These are phyloP conservation scores for Condylostoma magnum DNA, from an alignment of 169 alveolate species.

Conservation along the genomic window DNA sequence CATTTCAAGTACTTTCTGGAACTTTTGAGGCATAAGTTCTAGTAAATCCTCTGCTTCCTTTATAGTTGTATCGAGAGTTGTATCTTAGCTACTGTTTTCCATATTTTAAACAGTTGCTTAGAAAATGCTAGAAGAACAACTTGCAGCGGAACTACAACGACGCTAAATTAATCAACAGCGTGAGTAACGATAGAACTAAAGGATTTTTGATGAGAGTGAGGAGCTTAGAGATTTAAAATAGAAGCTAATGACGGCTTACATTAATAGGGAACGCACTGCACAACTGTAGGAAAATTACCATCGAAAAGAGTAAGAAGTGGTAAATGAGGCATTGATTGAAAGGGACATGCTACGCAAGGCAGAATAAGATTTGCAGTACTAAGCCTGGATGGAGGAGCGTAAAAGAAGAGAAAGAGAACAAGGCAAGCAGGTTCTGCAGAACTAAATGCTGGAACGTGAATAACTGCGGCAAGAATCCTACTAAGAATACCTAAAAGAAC, in stretches of 20 bases:
- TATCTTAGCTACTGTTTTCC: no score
- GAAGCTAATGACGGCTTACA: conserved; percentile 49
- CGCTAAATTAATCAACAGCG: neutral
- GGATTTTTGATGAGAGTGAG: conserved; percentile 28
- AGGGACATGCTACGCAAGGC: conserved; percentile 14
- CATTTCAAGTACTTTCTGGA: no score
- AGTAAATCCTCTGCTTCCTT: no score
- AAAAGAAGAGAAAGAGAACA: neutral
- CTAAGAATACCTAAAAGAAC: conserved; percentile 57
- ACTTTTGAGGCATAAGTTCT: no score
- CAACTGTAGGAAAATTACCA: conserved; percentile 52
- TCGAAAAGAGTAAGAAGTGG: conserved; percentile 36
- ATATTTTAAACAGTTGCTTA: no score
- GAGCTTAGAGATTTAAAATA: conserved; percentile 38
- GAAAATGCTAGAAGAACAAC: conserved; percentile 34
- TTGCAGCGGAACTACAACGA: conserved; percentile 32
- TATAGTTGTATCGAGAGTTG: no score
- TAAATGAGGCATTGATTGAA: conserved; percentile 28
- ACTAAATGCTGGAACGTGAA: conserved; percentile 57
- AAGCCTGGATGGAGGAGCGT: conserved; percentile 4
- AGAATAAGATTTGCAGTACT: conserved; percentile 13
- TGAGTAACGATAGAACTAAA: conserved; percentile 11
- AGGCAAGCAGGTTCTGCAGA: conserved; percentile 40
- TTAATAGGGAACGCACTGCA: conserved; percentile 57
- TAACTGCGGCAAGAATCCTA: conserved; percentile 53